A percentile compares a stretch with the other conserved stretches of the same genome.
These are phyloP conservation scores for Metschnikowia similis DNA, from an alignment of 805 yeast species.

Conservation along the genomic window DNA sequence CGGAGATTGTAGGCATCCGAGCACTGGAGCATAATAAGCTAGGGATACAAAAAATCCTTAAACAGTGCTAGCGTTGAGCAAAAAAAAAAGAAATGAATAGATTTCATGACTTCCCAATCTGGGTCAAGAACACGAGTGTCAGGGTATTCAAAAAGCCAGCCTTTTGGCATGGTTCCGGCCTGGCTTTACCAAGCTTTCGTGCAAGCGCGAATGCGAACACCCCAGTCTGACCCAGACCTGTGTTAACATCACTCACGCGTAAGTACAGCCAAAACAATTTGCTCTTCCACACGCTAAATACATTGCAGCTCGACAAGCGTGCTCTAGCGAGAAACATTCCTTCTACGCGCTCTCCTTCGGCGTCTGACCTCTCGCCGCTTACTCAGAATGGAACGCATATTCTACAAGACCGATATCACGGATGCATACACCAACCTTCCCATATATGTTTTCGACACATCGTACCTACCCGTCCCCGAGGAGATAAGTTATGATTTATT, in stretches of 20 bases:
- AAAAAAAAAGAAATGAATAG: too few species aligned
- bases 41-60: too few species aligned
- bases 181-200: not conserved
- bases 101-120: too few species aligned
- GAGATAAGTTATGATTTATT: slow-evolving; percentile 43
- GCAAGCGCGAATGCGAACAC: slow-evolving; percentile 1
- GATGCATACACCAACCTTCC: slow-evolving; percentile 69
- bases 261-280: not conserved
- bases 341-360: not conserved
- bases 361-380: not conserved
- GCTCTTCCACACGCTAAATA: not conserved
- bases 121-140: too few species aligned
- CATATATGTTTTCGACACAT: slow-evolving; percentile 76
- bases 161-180: not conserved
- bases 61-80: too few species aligned
- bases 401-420: slow-evolving; percentile 53
- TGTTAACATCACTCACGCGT: not conserved
- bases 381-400: slow-evolving; percentile 36
- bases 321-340: not conserved
- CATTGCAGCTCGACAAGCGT: not conserved
- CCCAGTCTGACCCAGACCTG: not conserved
- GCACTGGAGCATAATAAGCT: too few species aligned
- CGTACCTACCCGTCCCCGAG: slow-evolving; percentile 65
- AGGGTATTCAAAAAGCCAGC: not conserved
- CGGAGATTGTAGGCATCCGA: too few species aligned